A percentile compares a stretch with the other conserved stretches of the same genome.
phyloP scores from a whole-genome alignment of 2,329 filamentous ascomycete species.

The Alternaria novae-zelandiae region DNA sequence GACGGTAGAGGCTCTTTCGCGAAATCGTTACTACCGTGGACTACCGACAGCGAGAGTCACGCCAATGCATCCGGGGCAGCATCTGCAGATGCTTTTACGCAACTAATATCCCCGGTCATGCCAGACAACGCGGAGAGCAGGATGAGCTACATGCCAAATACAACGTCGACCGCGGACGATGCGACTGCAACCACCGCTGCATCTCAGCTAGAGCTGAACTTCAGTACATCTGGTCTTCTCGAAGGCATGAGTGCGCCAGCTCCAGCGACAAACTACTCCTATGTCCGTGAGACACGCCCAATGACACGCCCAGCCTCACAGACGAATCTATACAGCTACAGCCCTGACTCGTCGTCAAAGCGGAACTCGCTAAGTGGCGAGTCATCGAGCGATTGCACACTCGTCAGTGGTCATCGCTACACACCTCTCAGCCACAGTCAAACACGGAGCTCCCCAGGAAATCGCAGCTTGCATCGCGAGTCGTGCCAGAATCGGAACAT shows the following conservation, averaged over 20 bases:
- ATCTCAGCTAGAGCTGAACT: constrained; percentile 29
- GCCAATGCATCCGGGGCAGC: constrained; percentile 16
- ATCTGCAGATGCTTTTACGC: constrained; percentile 10
- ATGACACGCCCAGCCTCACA: constrained; percentile 41
- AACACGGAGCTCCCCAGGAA: constrained; percentile 10
- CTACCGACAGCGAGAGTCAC: constrained; percentile 12
- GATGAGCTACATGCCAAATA: constrained; percentile 17
- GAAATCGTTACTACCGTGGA: constrained; percentile 34
- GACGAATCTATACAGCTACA: constrained; percentile 50
- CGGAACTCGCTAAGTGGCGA: constrained; percentile 30
- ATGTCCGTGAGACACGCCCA: constrained; percentile 26
- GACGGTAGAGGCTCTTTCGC: constrained; percentile 16
- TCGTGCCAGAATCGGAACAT: constrained; percentile 6
- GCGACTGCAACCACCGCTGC: constrained; percentile 6
- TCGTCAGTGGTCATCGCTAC: constrained; percentile 53
- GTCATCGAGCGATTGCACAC: constrained; percentile 34
- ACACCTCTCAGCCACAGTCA: constrained; percentile 30
- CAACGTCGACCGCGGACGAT: constrained; percentile 14
- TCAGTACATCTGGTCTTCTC: constrained; percentile 30
- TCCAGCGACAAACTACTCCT: constrained; percentile 29
- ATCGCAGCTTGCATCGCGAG: constrained; percentile 6
- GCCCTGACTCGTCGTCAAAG: constrained; percentile 40
- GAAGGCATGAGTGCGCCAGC: constrained; percentile 30
- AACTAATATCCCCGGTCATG: background rate
- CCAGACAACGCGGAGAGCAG: constrained; percentile 13